phyloP scores from a whole-genome alignment of 805 yeast species.

The Priceomyces fermenticarens region DNA sequence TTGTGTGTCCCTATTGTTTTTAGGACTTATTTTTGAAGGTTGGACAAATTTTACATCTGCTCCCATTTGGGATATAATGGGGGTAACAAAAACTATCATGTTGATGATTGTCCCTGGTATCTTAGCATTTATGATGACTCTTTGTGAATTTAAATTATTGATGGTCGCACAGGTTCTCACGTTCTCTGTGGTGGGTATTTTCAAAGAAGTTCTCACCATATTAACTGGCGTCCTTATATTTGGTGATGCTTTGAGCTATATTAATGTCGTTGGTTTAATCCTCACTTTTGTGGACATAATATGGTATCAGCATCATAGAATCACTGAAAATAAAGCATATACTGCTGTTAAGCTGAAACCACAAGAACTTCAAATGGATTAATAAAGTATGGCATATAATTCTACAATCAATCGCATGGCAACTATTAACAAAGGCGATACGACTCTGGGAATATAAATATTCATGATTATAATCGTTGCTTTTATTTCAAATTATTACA shows the following conservation, averaged over 20 bases:
- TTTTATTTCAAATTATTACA: constrained; percentile 3
- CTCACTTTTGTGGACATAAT: constrained; percentile 75
- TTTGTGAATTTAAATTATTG: constrained; percentile 80
- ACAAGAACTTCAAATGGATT: too few species aligned
- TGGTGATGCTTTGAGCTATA: constrained; percentile 63
- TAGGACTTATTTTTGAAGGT: constrained; percentile 73
- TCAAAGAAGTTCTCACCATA: constrained; percentile 87
- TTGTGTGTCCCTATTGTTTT: constrained; percentile 56
- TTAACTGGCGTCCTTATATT: constrained; percentile 64
- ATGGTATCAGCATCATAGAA: constrained; percentile 76
- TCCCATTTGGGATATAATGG: constrained; percentile 63
- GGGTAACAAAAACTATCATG: constrained; percentile 51
- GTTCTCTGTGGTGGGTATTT: constrained; percentile 85
- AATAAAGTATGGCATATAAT: neutral
- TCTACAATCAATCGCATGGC: constrained; percentile 1
- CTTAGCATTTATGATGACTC: constrained; percentile 84
- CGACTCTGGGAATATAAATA: too few species aligned
- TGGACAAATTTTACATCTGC: constrained; percentile 48
- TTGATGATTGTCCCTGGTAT: constrained; percentile 78
- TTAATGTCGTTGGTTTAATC: constrained; percentile 71
- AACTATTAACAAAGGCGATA: neutral
- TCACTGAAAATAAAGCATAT: constrained; percentile 15
- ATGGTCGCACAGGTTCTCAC: constrained; percentile 83
- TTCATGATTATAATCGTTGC: too few species aligned
- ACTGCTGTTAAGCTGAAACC: neutral